Evolutionary conservation across 1,139 yeast species (phyloP), one percentile per base, ranked within the genome.

Genomic region (Blastobotrys proliferans): DNA sequence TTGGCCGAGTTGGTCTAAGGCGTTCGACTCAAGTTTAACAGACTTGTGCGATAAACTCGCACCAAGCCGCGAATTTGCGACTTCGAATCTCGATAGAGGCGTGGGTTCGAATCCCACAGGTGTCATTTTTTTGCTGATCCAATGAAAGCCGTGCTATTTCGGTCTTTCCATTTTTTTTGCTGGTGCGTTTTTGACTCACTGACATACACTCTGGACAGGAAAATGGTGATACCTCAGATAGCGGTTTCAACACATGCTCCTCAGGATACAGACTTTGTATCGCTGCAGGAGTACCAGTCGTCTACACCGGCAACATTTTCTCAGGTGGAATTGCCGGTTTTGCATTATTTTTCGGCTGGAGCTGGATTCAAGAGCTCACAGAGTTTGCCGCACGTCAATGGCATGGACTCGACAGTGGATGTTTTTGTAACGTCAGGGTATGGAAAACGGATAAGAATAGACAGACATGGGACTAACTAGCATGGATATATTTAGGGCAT

Each of bases 221-320:
- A 6, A 24, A 35, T 35, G 38, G 20, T 22, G 5, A 17, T 20
- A 20, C 20, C 11, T n/a, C 25, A 10, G 11, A 27, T 35, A 26
- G 16, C 39, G 6, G 31, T 19, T 38, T 18, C 27, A 4, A 14
- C 17, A 8, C 6, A 11, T 21, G 46, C 50, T 38, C 66, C 65
- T 3, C 41, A 43, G 24, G 50, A 43, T 29, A 35, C 56, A 3
- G 66, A 61, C 27, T 62, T 52, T 42, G 50, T 55, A 21, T 39
- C 58, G 8, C 48, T 60, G 18, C 46, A 50, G 3, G 65, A 61
- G 41, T 62, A 62, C 50, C 64, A 56, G 41, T 46, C 63, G 10
- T 56, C 57, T 18, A 60, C 67, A 1, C 68, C 68, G 8, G 65
- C 61, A 6, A 48, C 55, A 10, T 63, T 55, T 43, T 59, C 66